Conservation (phyloP, 352 stramenopile genomes). For the Globisporangium perplexum region DNA sequence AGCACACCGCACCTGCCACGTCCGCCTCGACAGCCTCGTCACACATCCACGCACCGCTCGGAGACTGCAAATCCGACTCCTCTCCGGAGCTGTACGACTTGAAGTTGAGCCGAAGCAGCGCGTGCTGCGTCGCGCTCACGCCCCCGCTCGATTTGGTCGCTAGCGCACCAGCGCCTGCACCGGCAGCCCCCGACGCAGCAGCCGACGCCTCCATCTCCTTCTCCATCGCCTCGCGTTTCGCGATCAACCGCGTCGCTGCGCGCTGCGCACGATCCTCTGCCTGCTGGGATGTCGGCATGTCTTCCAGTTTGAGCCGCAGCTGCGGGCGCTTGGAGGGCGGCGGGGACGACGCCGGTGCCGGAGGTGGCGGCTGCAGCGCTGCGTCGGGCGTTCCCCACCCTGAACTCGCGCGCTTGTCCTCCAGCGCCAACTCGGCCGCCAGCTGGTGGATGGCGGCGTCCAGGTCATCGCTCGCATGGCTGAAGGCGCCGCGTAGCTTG, state of each 20-base stretch:
- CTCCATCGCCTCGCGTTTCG: constrained; percentile 67
- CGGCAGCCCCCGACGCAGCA: constrained; percentile 15
- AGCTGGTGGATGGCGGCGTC: constrained; percentile 33
- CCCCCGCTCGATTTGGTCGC: background rate
- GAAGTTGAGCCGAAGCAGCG: constrained; percentile 61
- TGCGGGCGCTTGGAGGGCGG: constrained; percentile 41
- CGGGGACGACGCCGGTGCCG: constrained; percentile 10
- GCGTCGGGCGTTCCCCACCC: too few species aligned
- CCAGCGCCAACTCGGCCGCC: constrained; percentile 34
- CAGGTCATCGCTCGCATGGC: constrained; percentile 18
- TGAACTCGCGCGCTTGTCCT: constrained; percentile 33
- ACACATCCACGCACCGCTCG: constrained; percentile 30
- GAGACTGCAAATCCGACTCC: constrained; percentile 61
- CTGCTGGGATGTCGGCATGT: constrained; percentile 84
- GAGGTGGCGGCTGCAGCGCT: too few species aligned
- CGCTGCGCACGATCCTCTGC: constrained; percentile 74
- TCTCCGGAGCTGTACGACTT: constrained; percentile 65
- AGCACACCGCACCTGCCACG: background rate
- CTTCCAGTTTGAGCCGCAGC: constrained; percentile 74
- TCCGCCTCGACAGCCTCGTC: background rate
- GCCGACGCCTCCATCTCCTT: constrained; percentile 34
- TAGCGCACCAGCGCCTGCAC: constrained; percentile 3
- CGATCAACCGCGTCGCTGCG: constrained; percentile 65
- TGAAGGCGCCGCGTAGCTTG: background rate
- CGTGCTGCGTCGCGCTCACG: constrained; percentile 58